These are phyloP conservation scores for Lactifluus echinatus DNA, from an alignment of 768 basidiomycete species.

Conservation along the genomic window DNA sequence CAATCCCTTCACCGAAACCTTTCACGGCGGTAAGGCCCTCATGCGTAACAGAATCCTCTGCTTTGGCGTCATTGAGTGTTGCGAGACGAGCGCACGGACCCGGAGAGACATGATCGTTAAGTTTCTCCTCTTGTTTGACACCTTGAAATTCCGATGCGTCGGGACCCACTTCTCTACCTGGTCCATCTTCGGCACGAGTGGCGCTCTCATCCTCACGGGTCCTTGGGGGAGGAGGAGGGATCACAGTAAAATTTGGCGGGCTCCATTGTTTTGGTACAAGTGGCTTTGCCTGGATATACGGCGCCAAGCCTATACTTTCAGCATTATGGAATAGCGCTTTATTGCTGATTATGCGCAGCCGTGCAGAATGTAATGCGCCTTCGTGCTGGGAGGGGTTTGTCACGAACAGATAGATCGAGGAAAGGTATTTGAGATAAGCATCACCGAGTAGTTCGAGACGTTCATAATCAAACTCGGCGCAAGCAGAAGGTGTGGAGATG, in stretches of 20 bases:
- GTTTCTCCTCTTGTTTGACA: not conserved
- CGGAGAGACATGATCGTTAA: not conserved
- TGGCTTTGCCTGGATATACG: constrained; percentile 64
- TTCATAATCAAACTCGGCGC: constrained; percentile 71
- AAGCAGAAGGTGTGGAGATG: constrained; percentile 60
- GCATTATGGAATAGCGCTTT: constrained; percentile 50
- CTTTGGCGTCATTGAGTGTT: not conserved
- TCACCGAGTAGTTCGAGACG: constrained; percentile 80
- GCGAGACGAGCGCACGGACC: not conserved
- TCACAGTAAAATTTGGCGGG: constrained; percentile 38
- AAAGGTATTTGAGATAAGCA: constrained; percentile 73
- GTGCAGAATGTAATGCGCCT: constrained; percentile 54
- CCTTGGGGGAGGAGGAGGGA: constrained; percentile 19
- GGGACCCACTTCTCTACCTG: not conserved
- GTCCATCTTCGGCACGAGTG: not conserved
- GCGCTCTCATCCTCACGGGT: not conserved
- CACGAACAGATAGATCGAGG: constrained; percentile 67
- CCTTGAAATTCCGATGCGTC: not conserved
- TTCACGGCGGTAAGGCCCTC: not conserved
- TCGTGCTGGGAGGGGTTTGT: constrained; percentile 56
- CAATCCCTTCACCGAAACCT: not conserved
- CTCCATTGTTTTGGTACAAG: constrained; percentile 61
- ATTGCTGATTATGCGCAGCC: constrained; percentile 72
- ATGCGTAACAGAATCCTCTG: not conserved
- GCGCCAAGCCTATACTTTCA: constrained; percentile 50